phyloP scores from a whole-genome alignment of 192 early-diverging fungal species.

The Backusella mclennaniae region DNA sequence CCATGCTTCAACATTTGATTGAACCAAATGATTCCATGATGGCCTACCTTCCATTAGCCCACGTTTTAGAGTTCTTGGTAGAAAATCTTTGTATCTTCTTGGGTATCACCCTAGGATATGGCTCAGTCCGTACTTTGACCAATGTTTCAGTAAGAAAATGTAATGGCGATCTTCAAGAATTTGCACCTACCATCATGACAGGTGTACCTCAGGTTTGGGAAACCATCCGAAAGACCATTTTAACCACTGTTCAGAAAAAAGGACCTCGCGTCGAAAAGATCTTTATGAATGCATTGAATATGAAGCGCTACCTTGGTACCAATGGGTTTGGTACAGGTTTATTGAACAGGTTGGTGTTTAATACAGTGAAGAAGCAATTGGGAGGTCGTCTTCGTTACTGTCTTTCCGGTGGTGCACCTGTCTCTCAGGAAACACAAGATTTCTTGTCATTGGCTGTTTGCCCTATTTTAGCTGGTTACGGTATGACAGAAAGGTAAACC shows the following conservation, averaged over 20 bases:
- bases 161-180: slow-evolving; percentile 69
- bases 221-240: slow-evolving; percentile 70
- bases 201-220: slow-evolving; percentile 83
- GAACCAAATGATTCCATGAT: slow-evolving; percentile 42
- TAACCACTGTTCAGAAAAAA: slow-evolving; percentile 49
- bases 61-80: slow-evolving; percentile 66
- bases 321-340: slow-evolving; percentile 49
- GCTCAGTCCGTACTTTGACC: slow-evolving; percentile 62
- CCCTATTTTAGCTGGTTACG: slow-evolving; percentile 66
- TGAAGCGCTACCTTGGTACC: slow-evolving; percentile 50
- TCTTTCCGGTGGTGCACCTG: slow-evolving; percentile 69
- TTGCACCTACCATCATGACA: slow-evolving; percentile 68
- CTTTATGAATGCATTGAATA: slow-evolving; percentile 54
- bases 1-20: slow-evolving; percentile 42
- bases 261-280: slow-evolving; percentile 46
- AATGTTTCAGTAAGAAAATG: slow-evolving; percentile 49
- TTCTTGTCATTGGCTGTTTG: slow-evolving; percentile 66
- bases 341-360: slow-evolving; percentile 61
- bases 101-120: slow-evolving; percentile 64
- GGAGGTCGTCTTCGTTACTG: slow-evolving; percentile 67
- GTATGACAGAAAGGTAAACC: slow-evolving; percentile 58
- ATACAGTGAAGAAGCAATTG: slow-evolving; percentile 58
- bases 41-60: slow-evolving; percentile 66
- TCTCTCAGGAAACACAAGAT: slow-evolving; percentile 67
- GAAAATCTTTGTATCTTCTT: slow-evolving; percentile 47